These are phyloP conservation scores for Apiospora koreana DNA, from an alignment of 2,329 filamentous ascomycete species.

Conservation along the genomic window DNA sequence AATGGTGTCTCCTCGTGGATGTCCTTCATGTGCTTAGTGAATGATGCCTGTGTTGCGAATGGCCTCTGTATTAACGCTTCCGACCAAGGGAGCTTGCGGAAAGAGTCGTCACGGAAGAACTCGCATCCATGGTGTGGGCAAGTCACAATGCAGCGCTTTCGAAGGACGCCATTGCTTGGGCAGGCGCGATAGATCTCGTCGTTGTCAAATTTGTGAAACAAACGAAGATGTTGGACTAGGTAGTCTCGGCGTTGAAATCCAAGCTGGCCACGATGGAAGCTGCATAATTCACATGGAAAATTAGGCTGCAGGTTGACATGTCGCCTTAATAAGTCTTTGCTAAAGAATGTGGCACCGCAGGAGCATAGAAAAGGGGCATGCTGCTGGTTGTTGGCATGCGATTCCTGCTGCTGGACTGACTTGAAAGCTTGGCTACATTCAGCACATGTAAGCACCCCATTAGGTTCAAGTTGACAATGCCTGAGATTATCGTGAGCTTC, in stretches of 20 bases:
- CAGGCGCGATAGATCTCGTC: constrained; percentile 15
- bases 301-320: too few species aligned
- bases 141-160: background rate
- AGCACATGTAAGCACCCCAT: background rate
- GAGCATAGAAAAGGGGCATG: constrained; percentile 23
- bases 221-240: constrained; percentile 36
- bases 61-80: background rate
- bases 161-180: constrained; percentile 11
- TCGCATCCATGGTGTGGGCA: background rate
- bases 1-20: constrained; percentile 35
- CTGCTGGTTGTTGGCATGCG: constrained; percentile 14
- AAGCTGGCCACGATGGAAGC: constrained; percentile 29
- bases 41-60: constrained; percentile 28
- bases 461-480: background rate
- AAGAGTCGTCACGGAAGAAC: background rate
- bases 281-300: constrained; percentile 35
- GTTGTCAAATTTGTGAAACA: constrained; percentile 36
- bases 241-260: constrained; percentile 40
- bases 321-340: too few species aligned
- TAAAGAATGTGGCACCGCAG: constrained; percentile 29
- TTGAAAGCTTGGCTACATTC: background rate
- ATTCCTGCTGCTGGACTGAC: background rate
- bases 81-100: background rate
- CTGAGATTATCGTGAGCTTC: too few species aligned
- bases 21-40: constrained; percentile 37